Evolutionary conservation across 179 eudicot genomes (phyloP).

Genomic region (Drosera spatulata): DNA sequence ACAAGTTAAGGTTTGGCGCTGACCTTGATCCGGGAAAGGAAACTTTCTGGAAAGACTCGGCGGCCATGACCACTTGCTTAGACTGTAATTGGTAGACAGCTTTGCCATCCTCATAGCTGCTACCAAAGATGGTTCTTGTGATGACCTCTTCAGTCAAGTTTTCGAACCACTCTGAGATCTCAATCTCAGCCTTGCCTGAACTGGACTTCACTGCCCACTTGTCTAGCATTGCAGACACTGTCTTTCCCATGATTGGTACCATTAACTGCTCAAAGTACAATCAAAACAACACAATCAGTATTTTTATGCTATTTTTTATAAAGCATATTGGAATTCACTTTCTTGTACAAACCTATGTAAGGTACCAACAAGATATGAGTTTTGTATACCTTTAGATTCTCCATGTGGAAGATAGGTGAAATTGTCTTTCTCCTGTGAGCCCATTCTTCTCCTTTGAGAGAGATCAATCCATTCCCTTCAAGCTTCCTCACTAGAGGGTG

Average conservation of each 20-base stretch:
- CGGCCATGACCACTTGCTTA: conserved; percentile 47
- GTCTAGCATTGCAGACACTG: conserved; percentile 48
- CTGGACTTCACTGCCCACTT: conserved; percentile 35
- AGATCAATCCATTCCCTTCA: conserved; percentile 70
- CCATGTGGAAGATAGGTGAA: conserved; percentile 70
- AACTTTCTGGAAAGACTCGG: conserved; percentile 67
- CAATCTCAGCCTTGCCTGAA: conserved; percentile 51
- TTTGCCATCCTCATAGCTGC: conserved; percentile 64
- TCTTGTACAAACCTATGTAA: no score
- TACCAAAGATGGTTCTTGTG: conserved; percentile 53
- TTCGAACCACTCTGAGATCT: conserved; percentile 52
- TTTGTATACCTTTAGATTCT: conserved; percentile 53
- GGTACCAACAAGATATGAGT: no score
- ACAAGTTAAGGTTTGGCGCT: neutral
- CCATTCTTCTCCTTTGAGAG: conserved; percentile 74
- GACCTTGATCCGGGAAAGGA: conserved; percentile 66
- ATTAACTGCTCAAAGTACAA: conserved; percentile 29
- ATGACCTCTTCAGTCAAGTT: conserved; percentile 49
- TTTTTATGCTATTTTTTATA: neutral
- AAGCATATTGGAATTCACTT: no score
- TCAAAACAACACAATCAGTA: neutral
- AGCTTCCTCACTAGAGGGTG: conserved; percentile 70
- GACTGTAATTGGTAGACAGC: conserved; percentile 51
- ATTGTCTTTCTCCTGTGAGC: conserved; percentile 71
- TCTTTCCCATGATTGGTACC: conserved; percentile 45